Evolutionary conservation across 495 filamentous ascomycete species (phyloP).

Genomic region (Daldinia loculata): DNA sequence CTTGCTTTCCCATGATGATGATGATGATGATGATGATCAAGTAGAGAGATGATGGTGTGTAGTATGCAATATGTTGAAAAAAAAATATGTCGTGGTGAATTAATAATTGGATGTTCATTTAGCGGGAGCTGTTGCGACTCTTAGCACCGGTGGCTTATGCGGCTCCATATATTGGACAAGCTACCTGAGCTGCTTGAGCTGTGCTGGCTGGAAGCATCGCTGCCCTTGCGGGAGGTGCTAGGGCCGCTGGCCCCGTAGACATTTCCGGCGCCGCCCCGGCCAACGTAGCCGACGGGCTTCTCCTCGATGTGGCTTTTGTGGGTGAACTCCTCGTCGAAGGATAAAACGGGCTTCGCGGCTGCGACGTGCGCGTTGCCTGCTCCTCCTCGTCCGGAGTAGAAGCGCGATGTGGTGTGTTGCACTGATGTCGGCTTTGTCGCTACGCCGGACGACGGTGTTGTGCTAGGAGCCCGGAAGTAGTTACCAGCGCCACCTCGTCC

Average conservation of each 20-base stretch:
- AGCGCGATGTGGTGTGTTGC: slow-evolving; percentile 59
- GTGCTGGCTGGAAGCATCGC: slow-evolving; percentile 40
- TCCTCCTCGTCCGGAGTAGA: slow-evolving; percentile 85
- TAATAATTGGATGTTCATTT: neutral
- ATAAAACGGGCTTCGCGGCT: slow-evolving; percentile 74
- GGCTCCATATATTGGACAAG: slow-evolving; percentile 40
- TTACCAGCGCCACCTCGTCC: slow-evolving; percentile 93
- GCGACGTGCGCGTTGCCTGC: slow-evolving; percentile 84
- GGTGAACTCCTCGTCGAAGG: slow-evolving; percentile 91
- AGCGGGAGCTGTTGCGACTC: neutral
- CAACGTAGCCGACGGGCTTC: slow-evolving; percentile 73
- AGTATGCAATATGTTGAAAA: slow-evolving; percentile 6
- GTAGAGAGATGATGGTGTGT: slow-evolving; percentile 19
- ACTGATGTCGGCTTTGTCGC: slow-evolving; percentile 41
- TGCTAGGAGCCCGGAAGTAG: slow-evolving; percentile 73
- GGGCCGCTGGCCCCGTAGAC: slow-evolving; percentile 50
- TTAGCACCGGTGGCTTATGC: slow-evolving; percentile 33
- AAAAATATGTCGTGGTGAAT: neutral
- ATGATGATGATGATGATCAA: slow-evolving; percentile 17
- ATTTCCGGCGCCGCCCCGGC: slow-evolving; percentile 91
- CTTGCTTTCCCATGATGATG: slow-evolving; percentile 28
- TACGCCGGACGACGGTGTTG: slow-evolving; percentile 57
- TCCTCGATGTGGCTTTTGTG: slow-evolving; percentile 66
- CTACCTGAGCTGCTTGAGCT: slow-evolving; percentile 48
- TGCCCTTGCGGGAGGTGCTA: slow-evolving; percentile 25